phyloP scores from a whole-genome alignment of 1,139 yeast species.

The Sugiyamaella novakii region DNA sequence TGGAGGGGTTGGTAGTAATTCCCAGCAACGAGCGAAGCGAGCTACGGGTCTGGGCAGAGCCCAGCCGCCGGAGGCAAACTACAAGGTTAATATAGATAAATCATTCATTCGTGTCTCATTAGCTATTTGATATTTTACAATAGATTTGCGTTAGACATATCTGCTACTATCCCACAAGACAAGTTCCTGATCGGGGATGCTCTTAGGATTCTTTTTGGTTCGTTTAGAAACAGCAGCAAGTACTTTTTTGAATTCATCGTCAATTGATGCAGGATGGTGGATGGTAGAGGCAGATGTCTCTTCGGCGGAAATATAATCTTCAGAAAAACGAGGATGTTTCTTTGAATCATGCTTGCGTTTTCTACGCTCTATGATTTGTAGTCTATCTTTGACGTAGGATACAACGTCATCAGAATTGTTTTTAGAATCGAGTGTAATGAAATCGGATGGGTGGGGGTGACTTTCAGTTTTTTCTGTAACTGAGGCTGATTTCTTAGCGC shows the following conservation, averaged over 20 bases:
- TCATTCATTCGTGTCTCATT: conserved; percentile 11
- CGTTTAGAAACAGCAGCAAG: conserved; percentile 9
- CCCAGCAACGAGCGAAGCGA: too few relatives aligned
- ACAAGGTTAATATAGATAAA: neutral
- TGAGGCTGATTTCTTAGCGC: conserved; percentile 21
- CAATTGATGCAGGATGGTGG: neutral
- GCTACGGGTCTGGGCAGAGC: neutral
- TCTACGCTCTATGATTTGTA: conserved; percentile 18
- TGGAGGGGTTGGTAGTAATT: conserved; percentile 63
- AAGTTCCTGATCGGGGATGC: conserved; percentile 5
- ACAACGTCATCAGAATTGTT: conserved; percentile 12
- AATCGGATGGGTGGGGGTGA: conserved; percentile 2
- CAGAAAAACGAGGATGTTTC: conserved; percentile 1
- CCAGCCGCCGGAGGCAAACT: neutral
- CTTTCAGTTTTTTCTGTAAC: neutral
- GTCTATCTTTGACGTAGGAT: conserved; percentile 19
- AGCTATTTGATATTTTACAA: conserved; percentile 2
- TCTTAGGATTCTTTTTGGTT: neutral
- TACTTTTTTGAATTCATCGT: conserved; percentile 9
- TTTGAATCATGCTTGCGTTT: conserved; percentile 12
- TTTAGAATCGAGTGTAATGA: neutral
- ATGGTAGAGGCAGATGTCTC: neutral
- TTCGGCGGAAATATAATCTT: neutral
- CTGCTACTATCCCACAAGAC: conserved; percentile 20
- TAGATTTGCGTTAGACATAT: conserved; percentile 3